phyloP scores from a whole-genome alignment of 1,284 basidiomycete genomes.

The Marasmius fiardii region DNA sequence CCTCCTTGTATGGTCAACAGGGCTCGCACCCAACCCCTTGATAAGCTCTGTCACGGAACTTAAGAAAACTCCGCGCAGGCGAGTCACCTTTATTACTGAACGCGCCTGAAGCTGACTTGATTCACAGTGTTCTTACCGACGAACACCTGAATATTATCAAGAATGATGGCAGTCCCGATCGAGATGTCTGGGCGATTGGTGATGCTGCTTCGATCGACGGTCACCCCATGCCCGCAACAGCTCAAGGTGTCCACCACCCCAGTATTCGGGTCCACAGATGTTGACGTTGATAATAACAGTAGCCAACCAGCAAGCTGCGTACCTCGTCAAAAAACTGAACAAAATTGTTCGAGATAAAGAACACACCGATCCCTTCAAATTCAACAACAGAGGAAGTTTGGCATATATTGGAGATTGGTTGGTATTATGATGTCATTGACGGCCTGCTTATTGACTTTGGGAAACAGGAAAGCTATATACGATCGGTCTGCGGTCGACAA shows the following conservation, averaged over 20 bases:
- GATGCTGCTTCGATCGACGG: conserved; percentile 68
- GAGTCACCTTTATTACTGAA: conserved; percentile 11
- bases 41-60: conserved; percentile 58
- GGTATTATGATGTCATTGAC: conserved; percentile 20
- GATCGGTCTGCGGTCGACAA: conserved; percentile 52
- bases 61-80: conserved; percentile 64
- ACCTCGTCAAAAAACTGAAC: conserved; percentile 69
- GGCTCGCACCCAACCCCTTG: conserved; percentile 77
- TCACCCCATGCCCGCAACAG: conserved; percentile 76
- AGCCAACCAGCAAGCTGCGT: conserved; percentile 78
- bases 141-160: conserved; percentile 59
- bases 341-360: conserved; percentile 43
- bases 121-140: conserved; percentile 51
- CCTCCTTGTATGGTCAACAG: conserved; percentile 85
- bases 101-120: neutral
- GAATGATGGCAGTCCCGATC: conserved; percentile 54
- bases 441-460: neutral
- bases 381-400: conserved; percentile 65
- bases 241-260: conserved; percentile 54
- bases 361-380: conserved; percentile 39
- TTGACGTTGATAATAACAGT: conserved; percentile 37
- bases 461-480: conserved; percentile 70
- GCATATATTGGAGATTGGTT: conserved; percentile 79
- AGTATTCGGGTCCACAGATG: neutral
- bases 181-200: conserved; percentile 82